phyloP scores from a whole-genome alignment of 139 green algal species.

The Coccomyxa sp. region DNA sequence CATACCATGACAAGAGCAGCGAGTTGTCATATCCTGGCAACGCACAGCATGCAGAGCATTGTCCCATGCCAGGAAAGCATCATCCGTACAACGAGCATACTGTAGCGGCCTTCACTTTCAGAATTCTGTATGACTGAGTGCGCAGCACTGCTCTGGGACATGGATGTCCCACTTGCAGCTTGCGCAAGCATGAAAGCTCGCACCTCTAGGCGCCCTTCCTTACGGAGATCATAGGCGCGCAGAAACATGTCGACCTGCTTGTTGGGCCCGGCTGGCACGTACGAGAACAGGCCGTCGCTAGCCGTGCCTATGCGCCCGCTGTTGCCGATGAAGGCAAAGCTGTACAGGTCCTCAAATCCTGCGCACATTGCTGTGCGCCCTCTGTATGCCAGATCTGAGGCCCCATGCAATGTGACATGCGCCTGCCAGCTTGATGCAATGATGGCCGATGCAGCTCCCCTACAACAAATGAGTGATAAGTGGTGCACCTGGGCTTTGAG shows the following conservation, averaged over 20 bases:
- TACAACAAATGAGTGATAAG: not conserved
- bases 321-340: slow-evolving; percentile 25
- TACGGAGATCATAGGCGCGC: slow-evolving; percentile 2
- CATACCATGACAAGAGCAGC: not conserved
- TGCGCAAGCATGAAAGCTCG: too few species aligned
- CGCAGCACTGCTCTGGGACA: too few species aligned
- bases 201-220: slow-evolving; percentile 15
- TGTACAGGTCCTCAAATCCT: slow-evolving; percentile 22
- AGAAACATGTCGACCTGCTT: slow-evolving; percentile 34
- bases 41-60: not conserved
- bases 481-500: not conserved
- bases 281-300: slow-evolving; percentile 25
- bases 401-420: not conserved
- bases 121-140: not conserved
- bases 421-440: not conserved
- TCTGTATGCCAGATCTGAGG: too few species aligned
- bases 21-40: not conserved
- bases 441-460: not conserved
- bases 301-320: slow-evolving; percentile 22
- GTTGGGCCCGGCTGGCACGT: slow-evolving; percentile 23
- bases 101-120: not conserved
- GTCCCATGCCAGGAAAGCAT: not conserved
- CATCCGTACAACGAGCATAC: not conserved
- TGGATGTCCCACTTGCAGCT: too few species aligned
- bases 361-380: not conserved